These are phyloP conservation scores for Plasmopara halstedii DNA, from an alignment of 352 stramenopile genomes.

Conservation along the genomic window DNA sequence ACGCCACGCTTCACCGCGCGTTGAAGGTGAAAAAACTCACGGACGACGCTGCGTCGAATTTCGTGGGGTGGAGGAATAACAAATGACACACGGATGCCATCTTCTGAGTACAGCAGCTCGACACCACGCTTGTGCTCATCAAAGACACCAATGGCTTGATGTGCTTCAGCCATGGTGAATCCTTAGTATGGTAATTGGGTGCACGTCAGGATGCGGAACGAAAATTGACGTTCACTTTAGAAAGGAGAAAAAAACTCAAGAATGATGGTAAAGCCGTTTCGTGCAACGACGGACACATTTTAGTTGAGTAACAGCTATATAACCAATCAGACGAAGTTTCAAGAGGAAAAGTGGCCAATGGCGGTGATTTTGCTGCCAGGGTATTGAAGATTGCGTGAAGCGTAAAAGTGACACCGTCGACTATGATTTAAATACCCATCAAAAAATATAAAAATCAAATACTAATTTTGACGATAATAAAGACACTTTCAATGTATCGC, in stretches of 20 bases:
- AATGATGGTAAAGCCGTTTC: no score
- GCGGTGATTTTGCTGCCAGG: background rate
- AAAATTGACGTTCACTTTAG: slow-evolving; percentile 14
- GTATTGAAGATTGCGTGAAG: no score
- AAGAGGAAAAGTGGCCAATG: no score
- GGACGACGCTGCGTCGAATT: slow-evolving; percentile 52
- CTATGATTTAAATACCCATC: no score
- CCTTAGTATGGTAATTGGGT: background rate
- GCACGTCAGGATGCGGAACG: slow-evolving; percentile 3
- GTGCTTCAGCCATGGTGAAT: slow-evolving; percentile 69
- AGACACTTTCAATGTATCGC: no score
- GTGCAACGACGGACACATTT: no score
- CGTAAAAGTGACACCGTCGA: no score
- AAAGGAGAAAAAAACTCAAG: background rate
- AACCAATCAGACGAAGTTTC: no score
- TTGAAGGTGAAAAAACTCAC: slow-evolving; percentile 64
- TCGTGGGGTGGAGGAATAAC: slow-evolving; percentile 75
- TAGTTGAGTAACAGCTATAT: no score
- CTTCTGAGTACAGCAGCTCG: slow-evolving; percentile 78
- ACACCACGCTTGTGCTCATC: slow-evolving; percentile 82
- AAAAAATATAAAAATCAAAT: no score
- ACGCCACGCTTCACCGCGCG: slow-evolving; percentile 60
- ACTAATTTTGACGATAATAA: no score
- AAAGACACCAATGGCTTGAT: slow-evolving; percentile 79
- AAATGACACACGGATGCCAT: slow-evolving; percentile 79